phyloP scores from a whole-genome alignment of 345 rosid genomes.

The Physaria fendleri region DNA sequence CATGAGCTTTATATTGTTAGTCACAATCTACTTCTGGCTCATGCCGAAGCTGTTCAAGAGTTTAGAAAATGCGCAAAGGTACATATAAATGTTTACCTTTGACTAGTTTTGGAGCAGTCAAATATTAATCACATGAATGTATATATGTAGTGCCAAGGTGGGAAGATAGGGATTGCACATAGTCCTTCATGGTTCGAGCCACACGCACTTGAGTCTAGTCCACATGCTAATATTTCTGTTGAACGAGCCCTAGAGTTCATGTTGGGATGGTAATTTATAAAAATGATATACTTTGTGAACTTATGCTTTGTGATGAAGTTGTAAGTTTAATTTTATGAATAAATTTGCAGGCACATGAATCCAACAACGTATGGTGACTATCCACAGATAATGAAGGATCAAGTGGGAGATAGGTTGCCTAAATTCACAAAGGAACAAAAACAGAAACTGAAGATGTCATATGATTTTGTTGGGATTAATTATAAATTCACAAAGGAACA shows the following conservation, averaged over 20 bases:
- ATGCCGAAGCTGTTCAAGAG: constrained; percentile 18
- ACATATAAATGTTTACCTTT: neutral
- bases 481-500: constrained; percentile 8
- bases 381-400: constrained; percentile 23
- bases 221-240: constrained; percentile 3
- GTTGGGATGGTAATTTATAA: constrained; percentile 17
- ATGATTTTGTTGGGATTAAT: constrained; percentile 22
- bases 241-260: constrained; percentile 17
- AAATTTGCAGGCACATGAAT: constrained; percentile 9
- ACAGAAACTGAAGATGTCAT: constrained; percentile 7
- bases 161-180: constrained; percentile 21
- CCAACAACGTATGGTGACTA: constrained; percentile 20
- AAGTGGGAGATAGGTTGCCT: constrained; percentile 16
- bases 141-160: constrained; percentile 1
- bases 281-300: neutral
- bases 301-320: neutral
- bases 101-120: neutral
- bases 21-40: constrained; percentile 21
- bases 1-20: constrained; percentile 10
- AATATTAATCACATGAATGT: neutral
- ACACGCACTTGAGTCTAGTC: constrained; percentile 2
- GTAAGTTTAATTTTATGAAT: neutral
- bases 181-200: constrained; percentile 23
- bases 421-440: constrained; percentile 12
- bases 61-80: constrained; percentile 20